phyloP scores from a whole-genome alignment of 2,329 filamentous ascomycete genomes.

The Arachnomyces sp. region DNA sequence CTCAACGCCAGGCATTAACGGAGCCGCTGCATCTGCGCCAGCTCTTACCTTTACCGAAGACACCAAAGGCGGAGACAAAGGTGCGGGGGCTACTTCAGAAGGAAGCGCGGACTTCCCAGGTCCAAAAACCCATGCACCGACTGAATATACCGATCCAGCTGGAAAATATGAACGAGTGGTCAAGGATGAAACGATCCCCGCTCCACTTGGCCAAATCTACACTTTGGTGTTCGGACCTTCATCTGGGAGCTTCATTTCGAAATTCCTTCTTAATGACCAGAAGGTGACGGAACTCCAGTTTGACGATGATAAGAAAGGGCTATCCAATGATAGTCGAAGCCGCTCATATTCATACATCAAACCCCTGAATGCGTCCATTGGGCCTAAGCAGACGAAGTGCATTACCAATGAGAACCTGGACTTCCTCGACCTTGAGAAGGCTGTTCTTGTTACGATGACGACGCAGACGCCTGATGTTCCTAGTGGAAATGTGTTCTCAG shows the following conservation, averaged over 20 bases:
- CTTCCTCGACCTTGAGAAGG: constrained; percentile 74
- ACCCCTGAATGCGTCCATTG: constrained; percentile 72
- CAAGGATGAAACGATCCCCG: constrained; percentile 76
- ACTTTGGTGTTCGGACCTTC: constrained; percentile 74
- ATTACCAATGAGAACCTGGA: constrained; percentile 82
- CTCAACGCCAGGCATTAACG: constrained; percentile 45
- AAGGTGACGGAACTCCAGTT: constrained; percentile 83
- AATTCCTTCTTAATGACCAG: constrained; percentile 77
- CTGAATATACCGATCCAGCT: constrained; percentile 70
- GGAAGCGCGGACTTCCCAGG: constrained; percentile 64
- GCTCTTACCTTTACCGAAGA: constrained; percentile 24
- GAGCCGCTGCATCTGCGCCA: constrained; percentile 30
- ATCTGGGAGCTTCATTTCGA: constrained; percentile 73
- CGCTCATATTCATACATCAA: constrained; percentile 85
- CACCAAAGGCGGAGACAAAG: constrained; percentile 43
- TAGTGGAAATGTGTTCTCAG: constrained; percentile 80
- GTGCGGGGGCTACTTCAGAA: constrained; percentile 25
- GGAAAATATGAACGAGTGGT: constrained; percentile 78
- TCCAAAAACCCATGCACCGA: constrained; percentile 69
- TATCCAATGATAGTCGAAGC: constrained; percentile 64
- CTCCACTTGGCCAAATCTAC: constrained; percentile 87
- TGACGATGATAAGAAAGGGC: constrained; percentile 69
- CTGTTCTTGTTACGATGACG: constrained; percentile 69
- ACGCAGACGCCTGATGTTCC: constrained; percentile 94
- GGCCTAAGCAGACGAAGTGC: constrained; percentile 90